These are phyloP conservation scores for Trematosphaeria pertusa DNA, from an alignment of 2,329 filamentous ascomycete genomes.

Conservation along the genomic window DNA sequence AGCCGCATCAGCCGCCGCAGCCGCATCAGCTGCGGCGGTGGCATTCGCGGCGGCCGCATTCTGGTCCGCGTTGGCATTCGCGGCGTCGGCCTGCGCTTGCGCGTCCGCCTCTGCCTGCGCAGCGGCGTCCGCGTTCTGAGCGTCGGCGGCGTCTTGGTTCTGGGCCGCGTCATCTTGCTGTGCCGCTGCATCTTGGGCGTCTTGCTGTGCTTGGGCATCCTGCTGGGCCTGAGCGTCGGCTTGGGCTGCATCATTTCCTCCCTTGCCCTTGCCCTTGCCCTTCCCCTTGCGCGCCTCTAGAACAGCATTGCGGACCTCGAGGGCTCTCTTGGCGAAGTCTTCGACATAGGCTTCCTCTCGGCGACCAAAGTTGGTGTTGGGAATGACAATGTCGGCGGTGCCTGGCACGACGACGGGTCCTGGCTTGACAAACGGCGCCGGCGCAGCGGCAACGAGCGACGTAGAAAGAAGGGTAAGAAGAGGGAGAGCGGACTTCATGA, in stretches of 20 bases:
- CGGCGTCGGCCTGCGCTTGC: constrained; percentile 9
- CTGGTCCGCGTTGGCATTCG: constrained; percentile 1
- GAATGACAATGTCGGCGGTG: constrained; percentile 30
- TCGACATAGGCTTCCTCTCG: constrained; percentile 28
- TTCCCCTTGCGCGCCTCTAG: constrained; percentile 16
- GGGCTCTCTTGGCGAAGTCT: constrained; percentile 34
- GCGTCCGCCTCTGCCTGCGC: constrained; percentile 7
- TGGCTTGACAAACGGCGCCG: constrained; percentile 38
- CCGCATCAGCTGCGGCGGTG: background rate
- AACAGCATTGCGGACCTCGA: constrained; percentile 36
- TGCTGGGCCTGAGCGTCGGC: background rate
- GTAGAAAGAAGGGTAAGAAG: constrained; percentile 45
- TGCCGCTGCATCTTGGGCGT: background rate
- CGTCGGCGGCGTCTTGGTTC: no score
- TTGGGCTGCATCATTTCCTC: background rate
- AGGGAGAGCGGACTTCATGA: constrained; percentile 43
- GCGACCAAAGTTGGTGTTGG: constrained; percentile 29
- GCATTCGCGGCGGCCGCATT: constrained; percentile 1
- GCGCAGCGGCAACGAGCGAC: constrained; percentile 41
- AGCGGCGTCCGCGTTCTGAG: constrained; percentile 7
- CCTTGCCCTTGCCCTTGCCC: constrained; percentile 1
- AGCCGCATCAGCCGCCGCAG: background rate
- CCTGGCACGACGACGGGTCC: constrained; percentile 32
- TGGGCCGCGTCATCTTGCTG: no score
- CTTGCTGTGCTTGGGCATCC: constrained; percentile 1